These are phyloP conservation scores for Apiospora marii DNA, from an alignment of 2,329 filamentous ascomycete species.

Conservation along the genomic window DNA sequence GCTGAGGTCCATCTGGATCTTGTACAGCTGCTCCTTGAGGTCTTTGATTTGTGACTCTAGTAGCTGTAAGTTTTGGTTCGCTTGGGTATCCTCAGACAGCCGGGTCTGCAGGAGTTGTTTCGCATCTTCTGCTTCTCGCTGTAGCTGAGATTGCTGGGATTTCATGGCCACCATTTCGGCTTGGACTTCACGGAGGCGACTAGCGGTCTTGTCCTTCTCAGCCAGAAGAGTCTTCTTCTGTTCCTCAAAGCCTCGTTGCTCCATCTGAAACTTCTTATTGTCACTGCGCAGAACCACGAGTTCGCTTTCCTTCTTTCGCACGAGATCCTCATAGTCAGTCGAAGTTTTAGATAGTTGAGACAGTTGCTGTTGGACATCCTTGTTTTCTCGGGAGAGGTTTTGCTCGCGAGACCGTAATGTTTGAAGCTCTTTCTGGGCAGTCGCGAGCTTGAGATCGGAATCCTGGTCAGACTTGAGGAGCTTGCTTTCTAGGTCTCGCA, in stretches of 20 bases:
- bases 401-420: constrained; percentile 76
- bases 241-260: constrained; percentile 79
- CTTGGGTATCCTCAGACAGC: constrained; percentile 88
- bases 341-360: constrained; percentile 88
- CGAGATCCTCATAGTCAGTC: constrained; percentile 92
- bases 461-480: constrained; percentile 88
- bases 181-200: constrained; percentile 82
- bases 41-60: constrained; percentile 88
- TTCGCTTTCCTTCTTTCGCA: constrained; percentile 94
- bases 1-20: constrained; percentile 87
- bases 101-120: constrained; percentile 87
- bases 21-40: constrained; percentile 84
- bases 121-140: constrained; percentile 88
- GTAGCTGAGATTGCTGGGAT: constrained; percentile 82
- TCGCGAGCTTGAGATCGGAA: constrained; percentile 82
- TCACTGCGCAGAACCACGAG: constrained; percentile 85
- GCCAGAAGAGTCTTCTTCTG: constrained; percentile 75
- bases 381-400: constrained; percentile 81
- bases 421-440: constrained; percentile 81
- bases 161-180: constrained; percentile 88
- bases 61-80: constrained; percentile 80
- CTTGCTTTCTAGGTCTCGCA: constrained; percentile 85
- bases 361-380: constrained; percentile 83
- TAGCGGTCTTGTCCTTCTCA: constrained; percentile 82
- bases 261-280: constrained; percentile 81